These are phyloP conservation scores for Aspergillus taichungensis DNA, from an alignment of 495 filamentous ascomycete genomes.

Conservation along the genomic window DNA sequence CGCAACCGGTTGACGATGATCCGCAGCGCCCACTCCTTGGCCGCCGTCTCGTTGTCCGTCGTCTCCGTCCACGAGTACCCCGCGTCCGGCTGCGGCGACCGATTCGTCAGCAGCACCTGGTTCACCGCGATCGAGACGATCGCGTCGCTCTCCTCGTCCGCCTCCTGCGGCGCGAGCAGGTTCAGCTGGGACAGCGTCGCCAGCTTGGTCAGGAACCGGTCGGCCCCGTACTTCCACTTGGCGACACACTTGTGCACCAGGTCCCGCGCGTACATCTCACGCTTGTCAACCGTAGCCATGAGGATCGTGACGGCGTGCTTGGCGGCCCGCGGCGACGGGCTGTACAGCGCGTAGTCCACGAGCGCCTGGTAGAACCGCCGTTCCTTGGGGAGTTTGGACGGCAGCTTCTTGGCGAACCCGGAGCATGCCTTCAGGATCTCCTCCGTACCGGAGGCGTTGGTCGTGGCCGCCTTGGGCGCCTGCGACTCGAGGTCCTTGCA, in stretches of 20 bases:
- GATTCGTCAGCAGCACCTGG: slow-evolving; percentile 63
- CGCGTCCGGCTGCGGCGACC: slow-evolving; percentile 39
- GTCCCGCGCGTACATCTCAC: slow-evolving; percentile 81
- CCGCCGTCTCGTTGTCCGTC: slow-evolving; percentile 68
- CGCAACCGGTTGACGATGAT: slow-evolving; percentile 81
- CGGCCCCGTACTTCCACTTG: slow-evolving; percentile 65
- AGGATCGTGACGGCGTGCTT: slow-evolving; percentile 92
- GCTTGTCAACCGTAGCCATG: slow-evolving; percentile 69
- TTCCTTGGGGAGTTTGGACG: slow-evolving; percentile 75
- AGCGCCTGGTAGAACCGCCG: slow-evolving; percentile 77
- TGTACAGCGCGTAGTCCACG: slow-evolving; percentile 70
- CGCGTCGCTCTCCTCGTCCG: slow-evolving; percentile 61
- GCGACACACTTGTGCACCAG: slow-evolving; percentile 64
- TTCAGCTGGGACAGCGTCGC: slow-evolving; percentile 77
- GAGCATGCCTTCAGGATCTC: slow-evolving; percentile 91
- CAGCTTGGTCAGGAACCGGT: slow-evolving; percentile 75
- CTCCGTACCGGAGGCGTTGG: slow-evolving; percentile 60
- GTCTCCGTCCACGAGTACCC: slow-evolving; percentile 60
- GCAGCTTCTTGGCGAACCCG: slow-evolving; percentile 76
- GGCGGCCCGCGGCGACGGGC: slow-evolving; percentile 70
- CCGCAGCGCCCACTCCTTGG: slow-evolving; percentile 83
- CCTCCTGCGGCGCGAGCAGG: slow-evolving; percentile 63
- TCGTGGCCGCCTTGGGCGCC: slow-evolving; percentile 57
- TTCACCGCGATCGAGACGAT: slow-evolving; percentile 73
- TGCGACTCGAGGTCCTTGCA: slow-evolving; percentile 75